Evolutionary conservation across 768 basidiomycete genomes (phyloP).

Genomic region (Termitomyces titanicus): DNA sequence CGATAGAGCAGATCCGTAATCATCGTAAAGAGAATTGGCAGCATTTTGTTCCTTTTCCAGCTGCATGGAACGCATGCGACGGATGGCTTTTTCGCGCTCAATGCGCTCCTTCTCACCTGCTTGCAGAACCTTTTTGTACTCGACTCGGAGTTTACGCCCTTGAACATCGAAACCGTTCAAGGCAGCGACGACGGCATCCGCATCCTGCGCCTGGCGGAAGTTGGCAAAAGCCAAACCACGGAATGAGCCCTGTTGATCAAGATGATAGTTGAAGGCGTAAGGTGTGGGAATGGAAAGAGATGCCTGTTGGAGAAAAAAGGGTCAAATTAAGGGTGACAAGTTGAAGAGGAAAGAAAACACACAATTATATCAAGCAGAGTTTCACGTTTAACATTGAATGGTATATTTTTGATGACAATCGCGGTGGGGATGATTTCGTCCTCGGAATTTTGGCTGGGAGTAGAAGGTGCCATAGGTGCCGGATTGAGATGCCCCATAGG

Average conservation of each 20-base stretch:
- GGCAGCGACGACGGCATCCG: conserved; percentile 93
- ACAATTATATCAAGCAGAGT: conserved; percentile 96
- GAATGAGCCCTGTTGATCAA: conserved; percentile 95
- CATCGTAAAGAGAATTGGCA: conserved; percentile 58
- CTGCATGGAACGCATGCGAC: conserved; percentile 97
- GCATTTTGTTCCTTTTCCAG: conserved; percentile 73
- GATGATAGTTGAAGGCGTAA: conserved; percentile 99
- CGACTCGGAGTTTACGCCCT: conserved; percentile 95
- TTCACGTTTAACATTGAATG: conserved; percentile 97
- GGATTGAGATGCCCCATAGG: conserved; percentile 49
- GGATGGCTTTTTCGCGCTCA: conserved; percentile 96
- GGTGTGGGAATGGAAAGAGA: conserved; percentile 93
- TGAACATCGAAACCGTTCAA: conserved; percentile 95
- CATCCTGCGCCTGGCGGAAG: conserved; percentile 87
- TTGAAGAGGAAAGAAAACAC: conserved; percentile 29
- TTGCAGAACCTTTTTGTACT: conserved; percentile 99
- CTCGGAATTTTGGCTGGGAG: conserved; percentile 53
- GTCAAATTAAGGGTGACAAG: not conserved
- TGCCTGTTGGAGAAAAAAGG: conserved; percentile 44
- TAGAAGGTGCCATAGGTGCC: conserved; percentile 43
- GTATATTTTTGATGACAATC: conserved; percentile 99
- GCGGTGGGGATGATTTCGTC: conserved; percentile 98
- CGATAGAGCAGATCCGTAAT: conserved; percentile 62
- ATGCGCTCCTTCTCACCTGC: conserved; percentile 99
- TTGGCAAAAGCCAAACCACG: conserved; percentile 98